Conservation (phyloP, 805 yeast genomes). For the Candida sanyiensis region DNA sequence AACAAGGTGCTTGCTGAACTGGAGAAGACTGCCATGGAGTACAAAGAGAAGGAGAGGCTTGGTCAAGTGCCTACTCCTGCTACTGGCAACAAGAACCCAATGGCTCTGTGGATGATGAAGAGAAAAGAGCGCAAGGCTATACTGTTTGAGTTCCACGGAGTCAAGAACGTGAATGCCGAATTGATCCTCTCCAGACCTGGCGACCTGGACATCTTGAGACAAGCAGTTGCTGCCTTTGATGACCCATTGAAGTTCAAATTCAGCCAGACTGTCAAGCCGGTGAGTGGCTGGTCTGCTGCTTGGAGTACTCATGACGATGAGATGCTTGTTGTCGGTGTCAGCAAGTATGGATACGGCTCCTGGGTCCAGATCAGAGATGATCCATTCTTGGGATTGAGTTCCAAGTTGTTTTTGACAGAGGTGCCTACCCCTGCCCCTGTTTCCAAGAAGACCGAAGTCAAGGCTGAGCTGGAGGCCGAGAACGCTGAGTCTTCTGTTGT, state of each 20-base stretch:
- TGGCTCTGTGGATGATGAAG: slow-evolving; percentile 52
- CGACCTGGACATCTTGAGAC: slow-evolving; percentile 68
- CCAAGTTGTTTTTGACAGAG: slow-evolving; percentile 70
- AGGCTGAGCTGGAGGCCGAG: slow-evolving; percentile 6
- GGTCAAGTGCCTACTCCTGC: slow-evolving; percentile 27
- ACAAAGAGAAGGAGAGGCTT: slow-evolving; percentile 38
- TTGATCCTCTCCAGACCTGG: slow-evolving; percentile 73
- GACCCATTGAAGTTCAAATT: slow-evolving; percentile 59
- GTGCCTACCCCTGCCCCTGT: slow-evolving; percentile 29
- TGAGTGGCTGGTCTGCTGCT: slow-evolving; percentile 83
- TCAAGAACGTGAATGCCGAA: slow-evolving; percentile 88
- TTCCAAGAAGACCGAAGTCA: slow-evolving; percentile 24
- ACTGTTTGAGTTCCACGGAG: slow-evolving; percentile 81
- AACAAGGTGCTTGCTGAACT: slow-evolving; percentile 47
- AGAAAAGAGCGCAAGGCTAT: slow-evolving; percentile 87
- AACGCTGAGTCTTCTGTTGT: slow-evolving; percentile 1
- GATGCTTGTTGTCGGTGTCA: slow-evolving; percentile 78
- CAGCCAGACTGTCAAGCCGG: slow-evolving; percentile 64
- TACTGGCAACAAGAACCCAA: slow-evolving; percentile 33
- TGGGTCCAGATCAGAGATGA: slow-evolving; percentile 95
- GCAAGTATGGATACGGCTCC: slow-evolving; percentile 92
- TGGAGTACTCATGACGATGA: slow-evolving; percentile 86
- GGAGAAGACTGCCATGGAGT: slow-evolving; percentile 55
- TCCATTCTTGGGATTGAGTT: slow-evolving; percentile 80
- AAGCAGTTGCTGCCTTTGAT: slow-evolving; percentile 48